A percentile compares a stretch with the other conserved stretches of the same genome.
These are phyloP conservation scores for Phytophthora fragariaefolia DNA, from an alignment of 352 stramenopile species.

Conservation along the genomic window DNA sequence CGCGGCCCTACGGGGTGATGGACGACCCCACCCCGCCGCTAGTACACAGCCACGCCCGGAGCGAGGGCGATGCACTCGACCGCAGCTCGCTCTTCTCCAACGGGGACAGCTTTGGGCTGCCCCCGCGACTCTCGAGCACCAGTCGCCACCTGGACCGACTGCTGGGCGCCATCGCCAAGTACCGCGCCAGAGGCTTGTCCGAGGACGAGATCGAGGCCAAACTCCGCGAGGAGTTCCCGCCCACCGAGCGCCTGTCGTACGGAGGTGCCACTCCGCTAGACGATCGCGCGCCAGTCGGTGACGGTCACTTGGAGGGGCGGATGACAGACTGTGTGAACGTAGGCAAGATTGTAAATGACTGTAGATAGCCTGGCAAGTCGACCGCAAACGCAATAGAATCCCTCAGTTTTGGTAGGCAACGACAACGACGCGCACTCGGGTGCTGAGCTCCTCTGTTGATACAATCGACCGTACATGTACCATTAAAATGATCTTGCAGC, in stretches of 20 bases:
- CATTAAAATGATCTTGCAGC: too few relatives aligned
- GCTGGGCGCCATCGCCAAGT: slow-evolving; percentile 68
- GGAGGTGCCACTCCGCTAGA: slow-evolving; percentile 7
- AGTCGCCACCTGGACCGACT: slow-evolving; percentile 69
- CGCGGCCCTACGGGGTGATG: slow-evolving; percentile 53
- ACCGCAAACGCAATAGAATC: slow-evolving; percentile 27
- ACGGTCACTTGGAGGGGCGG: slow-evolving; percentile 1
- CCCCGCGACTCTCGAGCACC: slow-evolving; percentile 61
- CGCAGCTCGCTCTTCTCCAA: slow-evolving; percentile 60
- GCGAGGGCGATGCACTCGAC: slow-evolving; percentile 36
- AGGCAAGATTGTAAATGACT: slow-evolving; percentile 35
- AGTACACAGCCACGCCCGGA: slow-evolving; percentile 28
- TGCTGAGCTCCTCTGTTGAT: too few relatives aligned
- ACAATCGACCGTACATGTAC: too few relatives aligned
- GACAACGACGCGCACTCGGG: too few relatives aligned
- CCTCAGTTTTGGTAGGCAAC: slow-evolving; percentile 26
- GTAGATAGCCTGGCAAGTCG: slow-evolving; percentile 34
- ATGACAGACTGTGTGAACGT: slow-evolving; percentile 20
- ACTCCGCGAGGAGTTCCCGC: slow-evolving; percentile 72
- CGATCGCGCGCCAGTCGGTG: slow-evolving; percentile 30
- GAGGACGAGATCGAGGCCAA: slow-evolving; percentile 74
- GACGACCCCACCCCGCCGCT: slow-evolving; percentile 40
- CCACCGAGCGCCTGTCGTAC: slow-evolving; percentile 49
- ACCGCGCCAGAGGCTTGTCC: slow-evolving; percentile 56
- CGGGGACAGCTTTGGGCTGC: slow-evolving; percentile 60